Base-by-base conservation (phyloP, 1,284 basidiomycete genomes). In the Pascua sp. region DNA sequence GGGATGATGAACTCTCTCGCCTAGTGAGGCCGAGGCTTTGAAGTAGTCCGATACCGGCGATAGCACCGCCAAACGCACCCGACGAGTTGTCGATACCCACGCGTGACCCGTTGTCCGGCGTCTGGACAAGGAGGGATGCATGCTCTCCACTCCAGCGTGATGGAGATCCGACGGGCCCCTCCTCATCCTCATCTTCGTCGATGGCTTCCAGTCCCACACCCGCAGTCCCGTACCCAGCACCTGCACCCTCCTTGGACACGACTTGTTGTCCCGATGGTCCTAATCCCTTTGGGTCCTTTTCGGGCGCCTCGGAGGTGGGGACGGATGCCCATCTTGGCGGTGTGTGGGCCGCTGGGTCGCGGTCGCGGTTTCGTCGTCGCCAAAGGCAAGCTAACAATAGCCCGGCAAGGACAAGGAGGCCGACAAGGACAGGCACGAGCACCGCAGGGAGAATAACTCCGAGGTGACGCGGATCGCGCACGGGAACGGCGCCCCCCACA, bases 361-460 rank as follows among this genome's bases (percentile, higher is more conserved):
- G 16, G 3, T 42, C 32, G 32, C 32, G 37, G 5, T 53, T 42
- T 5, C 56, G 50, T 15, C 47, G 38, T n/a, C 38, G 49, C 38
- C 47, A 36, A 5, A 57, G 42, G 17, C 42, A 45, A 37, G 38
- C 47, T 5, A 47, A 38, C 11, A 57, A 24, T n/a, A n/a, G n/a
- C n/a, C n/a, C n/a, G 37, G 53, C 42, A 12, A 52, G 18, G 15
- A 36, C 39, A 15, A 53, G 24, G 4, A 42, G 42, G 10, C 52
- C 39, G 18, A 44, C 47, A 3, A 38, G 43, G 8, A 57, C 38
- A 5, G 56, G 56, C 4, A 49, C 51, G n/a, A 57, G 42, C 11
- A 57, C 47, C 7, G 56, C 51, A 11, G 56, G 56, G 18, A 53
- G 51, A 42, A 57, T 42, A 47, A 53, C 43, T 15, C 42, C 40